Evolutionary conservation across 148 eudicot species (phyloP).

Genomic region (Rhododendron molle): DNA sequence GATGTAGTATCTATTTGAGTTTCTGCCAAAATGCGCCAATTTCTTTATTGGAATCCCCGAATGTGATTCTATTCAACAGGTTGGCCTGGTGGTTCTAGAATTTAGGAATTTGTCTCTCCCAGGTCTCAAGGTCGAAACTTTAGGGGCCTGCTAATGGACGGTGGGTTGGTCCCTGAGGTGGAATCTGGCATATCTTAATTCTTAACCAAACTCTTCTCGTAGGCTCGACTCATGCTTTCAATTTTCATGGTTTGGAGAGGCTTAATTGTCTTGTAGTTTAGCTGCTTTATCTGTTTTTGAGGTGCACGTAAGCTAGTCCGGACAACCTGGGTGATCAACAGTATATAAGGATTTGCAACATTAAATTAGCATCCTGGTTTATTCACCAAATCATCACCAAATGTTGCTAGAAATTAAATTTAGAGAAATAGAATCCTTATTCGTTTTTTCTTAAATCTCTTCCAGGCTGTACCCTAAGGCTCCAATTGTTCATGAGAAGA

Average conservation of each 20-base stretch:
- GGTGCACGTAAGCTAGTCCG: neutral
- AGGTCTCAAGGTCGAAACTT: neutral
- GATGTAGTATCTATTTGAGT: neutral
- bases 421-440: neutral
- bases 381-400: neutral
- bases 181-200: neutral
- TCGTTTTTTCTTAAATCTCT: neutral
- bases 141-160: neutral
- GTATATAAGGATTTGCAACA: neutral
- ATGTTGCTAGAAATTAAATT: neutral
- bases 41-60: neutral
- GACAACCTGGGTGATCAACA: neutral
- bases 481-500: neutral
- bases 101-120: neutral
- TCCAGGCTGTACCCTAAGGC: slow-evolving; percentile 8
- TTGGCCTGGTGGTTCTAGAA: neutral
- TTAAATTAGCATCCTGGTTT: neutral
- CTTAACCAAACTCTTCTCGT: neutral
- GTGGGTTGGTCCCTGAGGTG: neutral
- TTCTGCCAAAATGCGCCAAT: neutral
- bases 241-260: neutral
- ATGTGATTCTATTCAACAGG: neutral
- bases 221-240: neutral
- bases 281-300: neutral
- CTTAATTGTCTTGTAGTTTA: neutral